Base-by-base conservation (phyloP, 148 eudicot species). In the Vaccinium macrocarpon region DNA sequence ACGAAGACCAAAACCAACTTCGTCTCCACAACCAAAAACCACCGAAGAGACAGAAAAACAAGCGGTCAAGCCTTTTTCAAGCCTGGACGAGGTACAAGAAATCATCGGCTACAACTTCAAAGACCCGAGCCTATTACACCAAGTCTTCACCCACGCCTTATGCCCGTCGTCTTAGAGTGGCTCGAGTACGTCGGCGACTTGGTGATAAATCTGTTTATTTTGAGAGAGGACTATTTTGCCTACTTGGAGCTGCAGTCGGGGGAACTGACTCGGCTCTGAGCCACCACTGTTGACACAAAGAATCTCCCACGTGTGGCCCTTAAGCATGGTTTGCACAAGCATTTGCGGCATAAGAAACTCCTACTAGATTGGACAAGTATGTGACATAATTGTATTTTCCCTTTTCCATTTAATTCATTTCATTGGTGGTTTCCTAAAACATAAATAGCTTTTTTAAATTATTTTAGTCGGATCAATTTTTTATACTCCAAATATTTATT, bases 181-280 rank as follows among this genome's bases (percentile, higher is more conserved):
- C 89, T 92, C 23, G 93, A 87, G 81, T 92, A 70, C 70, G 32
- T 91, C 0, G 93, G 94, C 1, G 94, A 92, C 83, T 82, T 93
- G 6, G 81, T 89, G 15, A 66, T 92, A 56, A 91, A 88, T 53
- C 74, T 87, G 0, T 0, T 88, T 62, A 82, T 91, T 7, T 73
- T 90, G 2, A 82, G 80, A 8, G 83, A 90, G 4, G 89, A 89
- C 18, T 92, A 23, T 53, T 38, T 64, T 13, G 12, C 48, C 23
- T 88, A 91, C 59, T 90, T 90, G 0, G 86, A 87, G 52, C 74
- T 89, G 66, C 59, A 81, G 3, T 88, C 90, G 2, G 92, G 93
- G 8, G 38, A 79, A 46, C 68, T 92, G 38, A 89, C 93, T 8
- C 79, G 64, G 38, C 85, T 92, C 8, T 83, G 94, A 0, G 84